Conservation (phyloP, 208 protist species). For the Leishmania major region DNA sequence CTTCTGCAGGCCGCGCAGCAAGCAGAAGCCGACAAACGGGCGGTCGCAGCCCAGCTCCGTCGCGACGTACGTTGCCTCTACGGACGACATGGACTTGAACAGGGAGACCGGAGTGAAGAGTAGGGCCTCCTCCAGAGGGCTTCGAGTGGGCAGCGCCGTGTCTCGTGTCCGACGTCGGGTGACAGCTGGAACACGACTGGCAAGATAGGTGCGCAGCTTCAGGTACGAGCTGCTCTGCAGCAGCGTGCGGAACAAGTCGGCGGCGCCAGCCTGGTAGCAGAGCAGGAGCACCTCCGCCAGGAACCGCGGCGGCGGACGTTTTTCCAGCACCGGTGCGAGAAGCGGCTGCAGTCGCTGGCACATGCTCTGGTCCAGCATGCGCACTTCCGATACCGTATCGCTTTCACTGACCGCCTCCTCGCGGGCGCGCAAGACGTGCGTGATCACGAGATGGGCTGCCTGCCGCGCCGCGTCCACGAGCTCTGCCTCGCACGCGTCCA, state of each 20-base stretch:
- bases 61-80: constrained; percentile 63
- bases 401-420: constrained; percentile 1
- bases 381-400: constrained; percentile 34
- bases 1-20: constrained; percentile 37
- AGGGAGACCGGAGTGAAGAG: constrained; percentile 44
- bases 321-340: neutral
- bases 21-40: constrained; percentile 62
- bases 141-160: constrained; percentile 13
- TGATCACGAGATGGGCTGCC: constrained; percentile 37
- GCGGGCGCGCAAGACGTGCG: constrained; percentile 22
- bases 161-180: constrained; percentile 16
- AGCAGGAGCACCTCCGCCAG: constrained; percentile 47
- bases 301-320: constrained; percentile 17
- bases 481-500: constrained; percentile 38
- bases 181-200: constrained; percentile 33
- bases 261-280: constrained; percentile 52
- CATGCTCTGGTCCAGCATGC: constrained; percentile 24
- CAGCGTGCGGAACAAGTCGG: constrained; percentile 29
- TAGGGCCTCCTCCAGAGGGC: constrained; percentile 46
- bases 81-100: constrained; percentile 38
- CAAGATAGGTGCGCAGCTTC: constrained; percentile 47
- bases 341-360: constrained; percentile 26
- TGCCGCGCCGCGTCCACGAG: constrained; percentile 38
- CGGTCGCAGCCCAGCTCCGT: constrained; percentile 76
- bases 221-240: constrained; percentile 42